Base-by-base conservation (phyloP, 371 early-diverging fungal genomes). In the Mortierella sp. region DNA sequence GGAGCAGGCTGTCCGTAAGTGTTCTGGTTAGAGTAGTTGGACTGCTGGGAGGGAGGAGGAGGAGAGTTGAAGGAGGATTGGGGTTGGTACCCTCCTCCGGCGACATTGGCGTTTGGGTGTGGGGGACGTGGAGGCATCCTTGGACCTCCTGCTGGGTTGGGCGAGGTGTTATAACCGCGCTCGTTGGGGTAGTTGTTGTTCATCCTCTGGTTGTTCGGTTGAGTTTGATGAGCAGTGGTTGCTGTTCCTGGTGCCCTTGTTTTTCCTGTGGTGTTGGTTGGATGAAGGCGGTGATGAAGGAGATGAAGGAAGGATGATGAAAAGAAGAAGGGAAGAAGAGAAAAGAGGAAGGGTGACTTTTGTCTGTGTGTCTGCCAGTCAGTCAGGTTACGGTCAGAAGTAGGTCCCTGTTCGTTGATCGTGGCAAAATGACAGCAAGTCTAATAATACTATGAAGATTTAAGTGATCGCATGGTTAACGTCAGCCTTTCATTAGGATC, bases 1-100 rank as follows among this genome's bases (percentile, higher is more conserved):
- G 80, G 84, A 10, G 84, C 75, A 21, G 84, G 84, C 60, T 80
- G 81, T 21, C 83, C 83, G 71, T 74, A 83, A 21, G 80, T 24
- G 79, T 43, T 76, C 18, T 79, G 83, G 58, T 27, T 79, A n/a
- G 74, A 41, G 72, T 75, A 75, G 29, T 77, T 74, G 35, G 70
- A 46, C 43, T 72, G 71, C 10, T 43, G n/a, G n/a, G 72, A 56
- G 4, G 76, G 38, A 6, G 49, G 35, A 58, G 75, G 75, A 35
- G 77, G 75, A 7, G 79, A 44, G 60, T 72, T 72, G 43, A 78
- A 83, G 4, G 73, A 41, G 10, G 77, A 29, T 54, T 78, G 77
- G n/a, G 78, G 75, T 32, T 80, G 80, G 54, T 72, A 78, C 3
- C 75, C 11, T 63, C n/a, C 72, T 27, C 60, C 60, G 1, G 60